These are phyloP conservation scores for Ophiosphaerella korrae DNA, from an alignment of 2,329 filamentous ascomycete species.

Conservation along the genomic window DNA sequence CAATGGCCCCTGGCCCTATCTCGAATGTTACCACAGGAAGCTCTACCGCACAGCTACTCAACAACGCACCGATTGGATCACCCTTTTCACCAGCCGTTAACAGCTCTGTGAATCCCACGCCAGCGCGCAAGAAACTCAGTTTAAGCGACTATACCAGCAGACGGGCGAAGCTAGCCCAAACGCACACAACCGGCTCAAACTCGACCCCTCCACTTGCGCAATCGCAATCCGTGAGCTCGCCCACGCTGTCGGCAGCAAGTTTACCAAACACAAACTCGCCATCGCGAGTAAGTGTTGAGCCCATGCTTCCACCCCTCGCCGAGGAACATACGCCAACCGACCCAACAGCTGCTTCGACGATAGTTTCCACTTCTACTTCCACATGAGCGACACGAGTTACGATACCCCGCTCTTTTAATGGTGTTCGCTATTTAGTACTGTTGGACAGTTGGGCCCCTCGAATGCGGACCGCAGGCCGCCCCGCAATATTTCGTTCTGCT, in stretches of 20 bases:
- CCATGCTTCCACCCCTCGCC: slow-evolving; percentile 30
- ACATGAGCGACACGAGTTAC: slow-evolving; percentile 32
- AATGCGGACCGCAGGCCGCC: slow-evolving; percentile 24
- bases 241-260: slow-evolving; percentile 39
- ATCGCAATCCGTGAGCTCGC: slow-evolving; percentile 37
- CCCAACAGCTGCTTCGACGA: slow-evolving; percentile 11
- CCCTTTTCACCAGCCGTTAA: slow-evolving; percentile 48
- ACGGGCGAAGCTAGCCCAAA: slow-evolving; percentile 46
- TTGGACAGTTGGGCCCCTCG: slow-evolving; percentile 17
- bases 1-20: slow-evolving; percentile 32
- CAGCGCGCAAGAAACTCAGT: slow-evolving; percentile 56
- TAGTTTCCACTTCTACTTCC: slow-evolving; percentile 21
- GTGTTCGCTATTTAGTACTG: slow-evolving; percentile 4
- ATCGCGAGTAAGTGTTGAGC: slow-evolving; percentile 30
- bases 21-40: slow-evolving; percentile 23
- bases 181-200: slow-evolving; percentile 27
- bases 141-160: slow-evolving; percentile 57
- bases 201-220: slow-evolving; percentile 28
- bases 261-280: slow-evolving; percentile 37
- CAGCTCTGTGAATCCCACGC: slow-evolving; percentile 49
- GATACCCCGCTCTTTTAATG: slow-evolving; percentile 31
- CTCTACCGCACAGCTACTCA: slow-evolving; percentile 38
- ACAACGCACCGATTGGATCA: slow-evolving; percentile 25
- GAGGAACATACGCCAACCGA: slow-evolving; percentile 31
- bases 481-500: slow-evolving; percentile 18